Evolutionary conservation across 306 rosid species (phyloP), one percentile per base, ranked within the genome.

Genomic region (Carpinus viminea): DNA sequence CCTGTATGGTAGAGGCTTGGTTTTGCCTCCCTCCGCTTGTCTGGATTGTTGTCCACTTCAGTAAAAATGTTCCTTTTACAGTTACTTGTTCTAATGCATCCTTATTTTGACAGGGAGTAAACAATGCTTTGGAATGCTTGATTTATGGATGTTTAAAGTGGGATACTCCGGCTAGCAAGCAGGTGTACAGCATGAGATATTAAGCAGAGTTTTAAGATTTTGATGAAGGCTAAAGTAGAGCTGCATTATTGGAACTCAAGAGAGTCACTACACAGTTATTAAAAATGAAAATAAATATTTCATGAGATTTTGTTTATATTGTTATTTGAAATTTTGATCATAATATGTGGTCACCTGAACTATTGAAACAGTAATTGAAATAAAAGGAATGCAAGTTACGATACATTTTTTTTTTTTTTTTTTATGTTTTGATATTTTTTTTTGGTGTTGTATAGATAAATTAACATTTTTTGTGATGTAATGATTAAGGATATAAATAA

Each of bases 71-170:
- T 50, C 53, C 62, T 28, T 54, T 68, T 79, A 34, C 8, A 60
- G 68, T 72, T 69, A 43, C n/a, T 28, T 7, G 70, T 84, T 60
- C 34, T 79, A 59, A 34, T 55, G 21, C 74, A 57, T 54, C 72
- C 77, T 74, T 61, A 73, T 48, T 78, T 74, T 81, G 52, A 71
- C 87, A 95, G 99, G 93, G 87, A 59, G 21, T 95, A 71, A 90
- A 82, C 8, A 68, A 72, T 72, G 97, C 94, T 73, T 31, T 95
- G 80, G 93, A 65, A 24, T 76, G 73, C 55, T 51, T 61, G 2
- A 73, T 36, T 59, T 65, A 57, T 36, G 15, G 83, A 56, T 62
- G 50, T 52, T 26, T 54, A 9, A 24, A 71, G 56, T 61, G 53
- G 70, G 74, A 78, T 16, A 56, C 66, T 13, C 9, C 38, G 41